Base-by-base conservation (phyloP, 345 rosid species). In the Syzygium jambos region DNA sequence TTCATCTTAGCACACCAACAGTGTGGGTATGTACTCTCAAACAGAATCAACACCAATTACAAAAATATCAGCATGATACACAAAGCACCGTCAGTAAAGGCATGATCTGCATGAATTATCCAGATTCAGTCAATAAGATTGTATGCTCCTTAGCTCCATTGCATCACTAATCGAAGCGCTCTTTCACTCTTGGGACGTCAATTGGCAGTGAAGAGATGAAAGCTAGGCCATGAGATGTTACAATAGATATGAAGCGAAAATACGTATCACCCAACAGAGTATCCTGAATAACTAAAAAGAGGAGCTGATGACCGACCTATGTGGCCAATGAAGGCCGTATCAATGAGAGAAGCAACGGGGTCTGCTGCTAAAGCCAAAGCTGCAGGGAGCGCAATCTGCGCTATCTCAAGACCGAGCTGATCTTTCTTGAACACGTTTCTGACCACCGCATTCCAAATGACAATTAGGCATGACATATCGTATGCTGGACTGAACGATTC, bases 291-390 rank as follows among this genome's bases (percentile, higher is more conserved):
- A 73, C 82, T 43, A 38, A 73, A 73, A 73, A 38, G 49, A 73
- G 82, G 49, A 73, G 49, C 49, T 19, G 82, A 38, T 19, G 82
- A 73, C 82, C 4, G 1, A 73, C 99, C 99, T 96, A 96, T 93
- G 89, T 92, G 99, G 92, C 99, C 99, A 34, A 96, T 93, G 89
- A 96, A 98, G 56, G 97, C 97, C 3, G 99, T 98, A 88, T 98
- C 99, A 46, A 98, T 94, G 30, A 96, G 93, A 88, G 99, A 98
- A 25, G 99, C 99, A 84, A 96, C 89, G 49, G 98, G 99, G 68
- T 98, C 99, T 38, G 99, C 99, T 78, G 98, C 92, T 90, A 98
- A 90, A 89, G 98, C 99, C 84, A 98, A 88, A 38, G 98, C 96
- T 22, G 99, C 99, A 56, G 98, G 99, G 85, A 94, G 90, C 53